A percentile compares a stretch with the other conserved stretches of the same genome.
Evolutionary conservation across 768 basidiomycete species (phyloP).

Genomic region (Trichaptum fuscoviolaceum): DNA sequence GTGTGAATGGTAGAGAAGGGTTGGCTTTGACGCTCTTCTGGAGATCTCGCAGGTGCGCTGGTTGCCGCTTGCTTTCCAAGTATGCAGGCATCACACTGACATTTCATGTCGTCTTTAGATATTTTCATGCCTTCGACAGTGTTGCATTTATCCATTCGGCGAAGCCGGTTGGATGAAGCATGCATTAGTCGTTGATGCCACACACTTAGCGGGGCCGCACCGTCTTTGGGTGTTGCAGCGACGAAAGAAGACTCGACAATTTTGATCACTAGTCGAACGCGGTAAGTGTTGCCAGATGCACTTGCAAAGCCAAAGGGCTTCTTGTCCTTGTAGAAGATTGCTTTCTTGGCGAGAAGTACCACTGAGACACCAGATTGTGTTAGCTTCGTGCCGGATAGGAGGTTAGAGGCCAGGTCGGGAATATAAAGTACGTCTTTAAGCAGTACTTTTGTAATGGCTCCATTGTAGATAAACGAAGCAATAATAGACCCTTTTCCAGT

Average conservation of each 20-base stretch:
- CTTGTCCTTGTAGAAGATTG: neutral
- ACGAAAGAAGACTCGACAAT: slow-evolving; percentile 14
- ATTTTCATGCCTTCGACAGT: neutral
- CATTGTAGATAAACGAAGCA: slow-evolving; percentile 12
- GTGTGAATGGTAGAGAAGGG: neutral
- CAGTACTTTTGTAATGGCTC: slow-evolving; percentile 12
- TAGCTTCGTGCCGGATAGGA: slow-evolving; percentile 20
- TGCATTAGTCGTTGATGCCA: neutral
- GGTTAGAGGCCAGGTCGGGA: slow-evolving; percentile 22
- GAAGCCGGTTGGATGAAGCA: neutral
- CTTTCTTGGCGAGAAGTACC: slow-evolving; percentile 13
- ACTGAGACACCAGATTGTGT: slow-evolving; percentile 14
- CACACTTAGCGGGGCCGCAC: neutral
- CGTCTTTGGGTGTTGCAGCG: slow-evolving; percentile 6
- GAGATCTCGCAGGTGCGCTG: neutral
- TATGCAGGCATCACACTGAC: neutral
- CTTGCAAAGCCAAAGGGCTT: neutral
- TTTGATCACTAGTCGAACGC: slow-evolving; percentile 15
- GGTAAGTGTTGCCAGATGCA: slow-evolving; percentile 14
- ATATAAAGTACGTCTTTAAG: slow-evolving; percentile 22
- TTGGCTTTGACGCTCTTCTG: neutral
- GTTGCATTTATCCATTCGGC: neutral
- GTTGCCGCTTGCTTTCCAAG: neutral
- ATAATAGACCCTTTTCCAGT: slow-evolving; percentile 18
- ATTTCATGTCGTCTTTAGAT: neutral